Evolutionary conservation across 1,284 basidiomycete species (phyloP), one percentile per base, ranked within the genome.

Genomic region (Neolentinus lepideus): DNA sequence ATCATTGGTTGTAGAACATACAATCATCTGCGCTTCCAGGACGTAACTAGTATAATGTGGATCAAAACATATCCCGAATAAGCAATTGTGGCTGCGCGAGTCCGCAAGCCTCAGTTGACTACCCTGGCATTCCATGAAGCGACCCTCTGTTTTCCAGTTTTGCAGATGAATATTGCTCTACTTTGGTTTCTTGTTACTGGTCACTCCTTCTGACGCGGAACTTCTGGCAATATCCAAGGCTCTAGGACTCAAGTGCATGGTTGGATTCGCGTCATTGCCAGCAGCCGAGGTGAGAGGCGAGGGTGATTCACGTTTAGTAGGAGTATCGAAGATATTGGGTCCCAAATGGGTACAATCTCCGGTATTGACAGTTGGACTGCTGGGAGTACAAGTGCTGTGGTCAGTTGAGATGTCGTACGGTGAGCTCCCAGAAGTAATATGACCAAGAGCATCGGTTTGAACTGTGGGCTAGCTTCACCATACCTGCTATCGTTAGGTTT

Each of bases 361-460:
- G 0, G 73, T 82, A 3, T 71, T 94, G 52, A 94, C 90, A 0
- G 66, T 93, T 21, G 88, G 90, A 1, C 74, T 94, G 58, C 70
- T 92, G 2, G 92, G 92, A 12, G 84, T 93, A 1, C 90, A 92
- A 67, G 83, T 92, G 60, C 82, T 94, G 55, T 95, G 92, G 92
- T 90, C 88, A 1, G 86, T 94, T 2, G 92, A 95, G 67, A 93
- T 95, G 90, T 88, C 89, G 1, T 93, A 94, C 63, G 90, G 88
- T 88, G 59, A 58, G 78, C 67, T 24, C 22, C 25, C 11, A 52
- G 52, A 33, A n/a, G 14, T 19, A 2, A 8, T 54, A 14, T 29
- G 19, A 51, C 46, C 25, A 25, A 29, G 16, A 26, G 35, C 21
- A 51, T 46, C 25, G 31, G n/a, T 26, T 31, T 25, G n/a, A 25